Base-by-base conservation (phyloP, 1,284 basidiomycete species). In the Erythrobasidium hasegawianum region DNA sequence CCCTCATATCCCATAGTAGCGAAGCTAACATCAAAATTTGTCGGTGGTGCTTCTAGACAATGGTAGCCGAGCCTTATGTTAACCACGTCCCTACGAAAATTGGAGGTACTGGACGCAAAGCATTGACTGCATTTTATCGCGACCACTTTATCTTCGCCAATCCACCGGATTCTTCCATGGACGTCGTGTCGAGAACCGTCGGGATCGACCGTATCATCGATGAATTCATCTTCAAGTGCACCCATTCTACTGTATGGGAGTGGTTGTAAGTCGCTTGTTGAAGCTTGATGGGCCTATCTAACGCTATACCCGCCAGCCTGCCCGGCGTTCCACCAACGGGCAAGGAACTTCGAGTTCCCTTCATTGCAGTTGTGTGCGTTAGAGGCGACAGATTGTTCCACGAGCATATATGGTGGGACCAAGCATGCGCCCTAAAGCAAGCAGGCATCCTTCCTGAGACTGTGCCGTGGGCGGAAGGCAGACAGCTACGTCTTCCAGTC, bases 281-380 rank as follows among this genome's bases (percentile, higher is more conserved):
- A n/a, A n/a, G n/a, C n/a, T n/a, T n/a, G n/a, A n/a, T n/a, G n/a
- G n/a, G n/a, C n/a, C n/a, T 18, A 33, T 18, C 43, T 49, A 16
- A 62, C 40, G n/a, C 29, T 18, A n/a, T n/a, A n/a, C 41, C n/a
- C 13, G n/a, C 39, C 27, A 61, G 64, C 33, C 77, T 83, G 18
- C 82, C 82, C 5, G 80, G 81, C 1, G 78, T 84, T 8, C 83
- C 83, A 9, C 79, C 83, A 0, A 83, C 81, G 1, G 80, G 80
- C 14, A 81, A 78, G 70, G 79, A 80, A 58, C 71, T 84, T 24
- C 70, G 77, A 4, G 79, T 85, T 38, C 83, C 83, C 0, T 82
- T 84, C 80, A 77, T 83, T 29, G 81, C 81, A 1, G 81, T 85
- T 7, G 81, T 85, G 40, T 83, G 82, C 68, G 78, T 84, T 52